Evolutionary conservation across 352 stramenopile species (phyloP).

Genomic region (Phytophthora pluvialis): DNA sequence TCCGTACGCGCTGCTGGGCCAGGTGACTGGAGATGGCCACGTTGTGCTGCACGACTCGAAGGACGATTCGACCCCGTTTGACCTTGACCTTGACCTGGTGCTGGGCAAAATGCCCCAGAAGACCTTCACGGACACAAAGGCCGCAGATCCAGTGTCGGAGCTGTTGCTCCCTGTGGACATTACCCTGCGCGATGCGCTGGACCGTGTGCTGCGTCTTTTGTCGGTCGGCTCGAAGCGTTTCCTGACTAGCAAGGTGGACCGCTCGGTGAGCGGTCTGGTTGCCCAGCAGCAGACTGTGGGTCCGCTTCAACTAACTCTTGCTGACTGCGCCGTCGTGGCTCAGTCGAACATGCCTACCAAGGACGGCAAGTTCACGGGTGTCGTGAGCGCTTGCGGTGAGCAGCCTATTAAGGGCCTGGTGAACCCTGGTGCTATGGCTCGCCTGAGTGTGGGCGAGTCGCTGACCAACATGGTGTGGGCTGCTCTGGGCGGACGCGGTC

Average conservation of each 20-base stretch:
- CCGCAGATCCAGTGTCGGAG: constrained; percentile 52
- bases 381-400: constrained; percentile 97
- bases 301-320: constrained; percentile 96
- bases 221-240: constrained; percentile 98
- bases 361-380: constrained; percentile 90
- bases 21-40: constrained; percentile 95
- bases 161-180: constrained; percentile 89
- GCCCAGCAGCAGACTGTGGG: constrained; percentile 99
- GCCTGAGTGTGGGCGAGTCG: constrained; percentile 96
- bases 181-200: constrained; percentile 90
- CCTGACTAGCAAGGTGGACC: constrained; percentile 97
- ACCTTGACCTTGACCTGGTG: constrained; percentile 98
- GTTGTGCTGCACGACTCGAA: constrained; percentile 97
- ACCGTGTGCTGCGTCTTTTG: constrained; percentile 95
- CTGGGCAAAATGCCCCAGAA: constrained; percentile 99
- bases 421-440: constrained; percentile 95
- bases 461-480: constrained; percentile 99
- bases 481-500: constrained; percentile 83
- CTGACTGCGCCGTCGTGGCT: constrained; percentile 97
- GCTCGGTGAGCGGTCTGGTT: constrained; percentile 97
- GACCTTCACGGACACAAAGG: constrained; percentile 94
- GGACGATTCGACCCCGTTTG: constrained; percentile 94
- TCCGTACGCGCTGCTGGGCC: constrained; percentile 94
- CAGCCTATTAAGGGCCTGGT: constrained; percentile 98
- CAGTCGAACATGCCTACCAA: constrained; percentile 94